Conservation (phyloP, 306 rosid genomes). For the Luffa aegyptiaca region DNA sequence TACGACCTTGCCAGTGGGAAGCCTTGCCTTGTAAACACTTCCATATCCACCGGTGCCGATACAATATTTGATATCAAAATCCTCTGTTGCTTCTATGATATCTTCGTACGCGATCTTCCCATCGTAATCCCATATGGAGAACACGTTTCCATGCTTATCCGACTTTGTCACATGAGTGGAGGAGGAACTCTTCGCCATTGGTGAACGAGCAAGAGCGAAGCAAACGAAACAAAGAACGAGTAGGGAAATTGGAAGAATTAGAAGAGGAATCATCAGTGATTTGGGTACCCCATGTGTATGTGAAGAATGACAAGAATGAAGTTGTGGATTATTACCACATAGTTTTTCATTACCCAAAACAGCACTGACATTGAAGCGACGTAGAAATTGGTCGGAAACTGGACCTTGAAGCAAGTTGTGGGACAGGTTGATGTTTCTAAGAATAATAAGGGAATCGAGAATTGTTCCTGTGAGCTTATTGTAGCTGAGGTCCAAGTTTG, state of each 20-base stretch:
- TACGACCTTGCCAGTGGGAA: constrained; percentile 20
- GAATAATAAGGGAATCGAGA: background rate
- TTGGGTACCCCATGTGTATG: too few species aligned
- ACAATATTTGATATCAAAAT: constrained; percentile 17
- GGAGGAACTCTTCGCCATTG: too few species aligned
- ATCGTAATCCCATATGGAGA: constrained; percentile 24
- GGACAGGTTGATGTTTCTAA: background rate
- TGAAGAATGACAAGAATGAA: background rate
- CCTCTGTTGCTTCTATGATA: constrained; percentile 19
- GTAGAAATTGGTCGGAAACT: background rate
- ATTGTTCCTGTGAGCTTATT: background rate
- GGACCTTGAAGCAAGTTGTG: background rate
- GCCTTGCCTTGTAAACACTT: background rate
- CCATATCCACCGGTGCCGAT: constrained; percentile 13
- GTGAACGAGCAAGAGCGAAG: background rate
- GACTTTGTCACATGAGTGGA: background rate
- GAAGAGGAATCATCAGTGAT: background rate
- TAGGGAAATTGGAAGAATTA: too few species aligned
- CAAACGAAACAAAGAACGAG: background rate
- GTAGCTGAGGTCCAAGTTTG: background rate
- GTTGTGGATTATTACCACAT: background rate
- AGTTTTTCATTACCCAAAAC: background rate
- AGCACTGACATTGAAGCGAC: background rate
- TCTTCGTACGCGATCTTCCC: constrained; percentile 20
- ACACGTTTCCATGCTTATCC: constrained; percentile 11